Evolutionary conservation across 371 early-diverging fungal species (phyloP).

Genomic region (Mucor sp.): DNA sequence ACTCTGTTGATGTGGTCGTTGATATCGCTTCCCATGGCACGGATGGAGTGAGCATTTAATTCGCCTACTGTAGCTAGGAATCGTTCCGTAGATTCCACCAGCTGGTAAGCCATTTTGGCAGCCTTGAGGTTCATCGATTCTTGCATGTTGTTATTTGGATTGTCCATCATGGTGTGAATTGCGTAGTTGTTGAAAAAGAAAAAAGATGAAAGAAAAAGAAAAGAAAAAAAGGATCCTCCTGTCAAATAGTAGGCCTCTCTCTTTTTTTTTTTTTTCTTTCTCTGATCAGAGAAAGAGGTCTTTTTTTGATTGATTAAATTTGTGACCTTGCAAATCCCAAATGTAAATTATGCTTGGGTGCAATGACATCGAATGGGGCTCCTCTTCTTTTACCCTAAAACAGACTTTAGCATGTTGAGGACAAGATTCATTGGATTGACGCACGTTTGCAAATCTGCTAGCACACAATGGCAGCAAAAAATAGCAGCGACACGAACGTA

Average conservation of each 20-base stretch:
- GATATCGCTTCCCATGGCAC: not conserved
- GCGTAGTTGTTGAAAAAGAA: not conserved
- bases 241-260: no score
- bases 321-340: not conserved
- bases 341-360: not conserved
- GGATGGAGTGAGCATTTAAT: not conserved
- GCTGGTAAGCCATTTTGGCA: not conserved
- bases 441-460: not conserved
- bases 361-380: not conserved
- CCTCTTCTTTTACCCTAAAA: not conserved
- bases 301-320: not conserved
- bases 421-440: not conserved
- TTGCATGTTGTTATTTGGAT: not conserved
- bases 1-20: not conserved
- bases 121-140: constrained; percentile 3
- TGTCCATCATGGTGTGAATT: not conserved
- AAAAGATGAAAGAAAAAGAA: not conserved
- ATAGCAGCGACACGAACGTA: not conserved
- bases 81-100: not conserved
- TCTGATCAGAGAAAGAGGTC: not conserved
- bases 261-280: no score
- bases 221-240: not conserved
- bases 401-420: not conserved
- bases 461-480: not conserved
- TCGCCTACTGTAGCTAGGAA: not conserved